These are phyloP conservation scores for Aureobasidium sp. DNA, from an alignment of 2,329 filamentous ascomycete genomes.

Conservation along the genomic window DNA sequence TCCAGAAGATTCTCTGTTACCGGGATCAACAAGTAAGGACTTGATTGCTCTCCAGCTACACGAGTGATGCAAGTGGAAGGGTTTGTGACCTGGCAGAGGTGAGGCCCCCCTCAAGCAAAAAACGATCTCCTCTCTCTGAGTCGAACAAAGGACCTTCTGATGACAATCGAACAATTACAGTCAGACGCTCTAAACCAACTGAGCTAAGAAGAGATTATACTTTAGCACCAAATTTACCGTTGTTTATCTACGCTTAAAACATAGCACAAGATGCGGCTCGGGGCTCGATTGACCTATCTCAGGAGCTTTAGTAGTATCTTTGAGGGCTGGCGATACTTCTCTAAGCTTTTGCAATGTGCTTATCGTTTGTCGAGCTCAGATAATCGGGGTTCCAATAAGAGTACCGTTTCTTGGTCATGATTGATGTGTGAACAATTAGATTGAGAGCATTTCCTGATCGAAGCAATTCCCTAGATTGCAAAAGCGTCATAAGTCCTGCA, in stretches of 20 bases:
- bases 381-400: not conserved
- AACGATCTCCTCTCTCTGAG: constrained; percentile 11
- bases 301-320: not conserved
- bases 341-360: not conserved
- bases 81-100: not conserved
- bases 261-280: too few relatives aligned
- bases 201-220: constrained; percentile 10
- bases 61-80: too few relatives aligned
- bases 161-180: constrained; percentile 12
- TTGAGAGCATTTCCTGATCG: not conserved
- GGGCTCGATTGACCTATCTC: too few relatives aligned
- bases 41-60: too few relatives aligned
- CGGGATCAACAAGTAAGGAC: too few relatives aligned
- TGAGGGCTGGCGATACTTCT: not conserved
- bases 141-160: constrained; percentile 14
- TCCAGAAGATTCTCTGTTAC: too few relatives aligned
- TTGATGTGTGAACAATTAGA: fast-evolving
- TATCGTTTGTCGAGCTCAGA: not conserved
- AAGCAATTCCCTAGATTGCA: not conserved
- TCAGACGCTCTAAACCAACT: constrained; percentile 14
- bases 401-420: too few relatives aligned
- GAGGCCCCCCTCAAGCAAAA: too few relatives aligned
- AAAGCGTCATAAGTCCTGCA: not conserved
- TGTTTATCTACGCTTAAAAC: not conserved
- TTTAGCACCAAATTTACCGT: not conserved